These are phyloP conservation scores for Monilinia vaccinii-corymbosi DNA, from an alignment of 2,329 filamentous ascomycete species.

Conservation along the genomic window DNA sequence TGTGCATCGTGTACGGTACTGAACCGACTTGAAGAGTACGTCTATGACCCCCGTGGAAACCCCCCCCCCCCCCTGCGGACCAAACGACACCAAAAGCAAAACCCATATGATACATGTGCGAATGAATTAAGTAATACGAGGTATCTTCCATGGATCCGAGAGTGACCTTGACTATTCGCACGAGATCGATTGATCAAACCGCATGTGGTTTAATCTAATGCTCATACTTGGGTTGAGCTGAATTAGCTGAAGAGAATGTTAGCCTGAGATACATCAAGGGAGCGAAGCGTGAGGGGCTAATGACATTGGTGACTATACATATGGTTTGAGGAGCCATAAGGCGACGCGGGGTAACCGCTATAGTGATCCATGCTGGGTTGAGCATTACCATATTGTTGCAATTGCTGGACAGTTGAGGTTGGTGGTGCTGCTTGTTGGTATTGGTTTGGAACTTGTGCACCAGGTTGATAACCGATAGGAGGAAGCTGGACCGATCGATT, in stretches of 20 bases:
- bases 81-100: conserved; percentile 26
- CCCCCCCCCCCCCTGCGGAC: too few species aligned
- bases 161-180: conserved; percentile 12
- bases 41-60: conserved; percentile 24
- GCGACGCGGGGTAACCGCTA: conserved; percentile 48
- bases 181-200: conserved; percentile 10
- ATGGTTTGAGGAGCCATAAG: conserved; percentile 41
- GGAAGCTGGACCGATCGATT: conserved; percentile 57
- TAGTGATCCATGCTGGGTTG: conserved; percentile 31
- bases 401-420: conserved; percentile 40
- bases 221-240: conserved; percentile 28
- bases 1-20: conserved; percentile 28
- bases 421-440: conserved; percentile 34
- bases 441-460: conserved; percentile 38
- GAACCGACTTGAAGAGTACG: conserved; percentile 20
- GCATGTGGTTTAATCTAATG: conserved; percentile 20
- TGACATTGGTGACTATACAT: conserved; percentile 51
- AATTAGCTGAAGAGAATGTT: conserved; percentile 26
- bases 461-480: conserved; percentile 57
- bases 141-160: conserved; percentile 14
- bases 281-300: conserved; percentile 24
- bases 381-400: conserved; percentile 44
- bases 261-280: conserved; percentile 15
- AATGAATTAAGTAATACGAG: conserved; percentile 18
- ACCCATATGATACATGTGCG: conserved; percentile 30